Evolutionary conservation across 2,329 filamentous ascomycete species (phyloP).

Genomic region (Fusarium continuum): DNA sequence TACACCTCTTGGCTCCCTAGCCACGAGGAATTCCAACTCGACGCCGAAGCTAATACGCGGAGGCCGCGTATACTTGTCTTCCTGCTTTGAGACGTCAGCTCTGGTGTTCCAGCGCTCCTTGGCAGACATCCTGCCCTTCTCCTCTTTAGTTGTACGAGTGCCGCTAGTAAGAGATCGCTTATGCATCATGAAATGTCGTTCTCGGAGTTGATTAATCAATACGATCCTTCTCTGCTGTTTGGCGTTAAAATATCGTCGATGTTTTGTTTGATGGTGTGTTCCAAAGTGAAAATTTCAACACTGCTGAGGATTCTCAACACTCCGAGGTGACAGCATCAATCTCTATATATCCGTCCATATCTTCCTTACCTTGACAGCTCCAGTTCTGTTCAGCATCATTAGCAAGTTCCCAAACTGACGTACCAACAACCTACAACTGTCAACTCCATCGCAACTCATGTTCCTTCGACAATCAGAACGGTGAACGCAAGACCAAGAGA

Average conservation of each 20-base stretch:
- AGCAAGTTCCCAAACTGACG: background rate
- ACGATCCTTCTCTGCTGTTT: background rate
- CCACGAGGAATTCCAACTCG: constrained; percentile 34
- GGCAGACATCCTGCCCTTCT: background rate
- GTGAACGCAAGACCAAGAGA: background rate
- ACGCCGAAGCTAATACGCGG: constrained; percentile 35
- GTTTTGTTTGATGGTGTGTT: background rate
- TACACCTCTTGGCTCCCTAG: background rate
- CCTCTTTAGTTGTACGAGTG: background rate
- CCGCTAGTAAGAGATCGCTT: background rate
- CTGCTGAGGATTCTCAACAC: background rate
- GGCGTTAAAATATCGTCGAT: background rate
- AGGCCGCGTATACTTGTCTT: constrained; percentile 22
- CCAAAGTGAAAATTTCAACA: background rate
- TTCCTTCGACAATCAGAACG: background rate
- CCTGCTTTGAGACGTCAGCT: background rate
- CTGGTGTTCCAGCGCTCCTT: background rate
- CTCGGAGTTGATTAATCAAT: background rate
- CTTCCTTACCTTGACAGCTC: background rate
- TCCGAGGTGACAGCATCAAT: background rate
- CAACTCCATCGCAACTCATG: background rate
- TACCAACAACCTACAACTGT: background rate
- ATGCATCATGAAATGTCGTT: background rate
- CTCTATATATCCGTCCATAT: constrained; percentile 10
- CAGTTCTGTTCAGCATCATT: background rate